Conservation (phyloP, 139 green algal genomes). For the Chlamydomonas applanata region DNA sequence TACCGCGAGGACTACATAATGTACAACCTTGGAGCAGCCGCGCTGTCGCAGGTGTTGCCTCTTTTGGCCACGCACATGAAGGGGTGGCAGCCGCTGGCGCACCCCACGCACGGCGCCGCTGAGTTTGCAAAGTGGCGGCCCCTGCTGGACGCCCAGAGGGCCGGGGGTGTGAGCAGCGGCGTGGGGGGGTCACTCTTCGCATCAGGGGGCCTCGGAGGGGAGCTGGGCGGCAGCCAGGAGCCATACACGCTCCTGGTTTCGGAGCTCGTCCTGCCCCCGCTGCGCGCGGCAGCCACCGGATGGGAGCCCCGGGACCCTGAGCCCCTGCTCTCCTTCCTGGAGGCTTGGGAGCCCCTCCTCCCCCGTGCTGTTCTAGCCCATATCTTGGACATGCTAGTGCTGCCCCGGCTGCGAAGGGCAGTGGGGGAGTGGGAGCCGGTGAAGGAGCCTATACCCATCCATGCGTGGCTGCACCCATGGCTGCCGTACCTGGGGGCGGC, state of each 20-base stretch:
- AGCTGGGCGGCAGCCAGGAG: conserved; percentile 39
- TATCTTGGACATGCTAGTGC: conserved; percentile 75
- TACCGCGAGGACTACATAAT: conserved; percentile 82
- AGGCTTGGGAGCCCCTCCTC: conserved; percentile 69
- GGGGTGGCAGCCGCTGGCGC: conserved; percentile 61
- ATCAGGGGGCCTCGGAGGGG: background rate
- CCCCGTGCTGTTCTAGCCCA: conserved; percentile 53
- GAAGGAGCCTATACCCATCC: conserved; percentile 76
- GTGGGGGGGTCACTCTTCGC: background rate
- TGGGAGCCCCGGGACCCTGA: conserved; percentile 88
- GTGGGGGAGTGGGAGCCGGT: conserved; percentile 88
- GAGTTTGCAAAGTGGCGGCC: conserved; percentile 62
- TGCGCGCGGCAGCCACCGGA: conserved; percentile 66
- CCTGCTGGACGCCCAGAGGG: conserved; percentile 56
- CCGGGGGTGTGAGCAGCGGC: background rate
- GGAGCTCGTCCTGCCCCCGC: conserved; percentile 77
- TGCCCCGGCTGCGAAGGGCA: conserved; percentile 77
- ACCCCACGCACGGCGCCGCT: conserved; percentile 37
- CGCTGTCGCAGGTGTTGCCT: conserved; percentile 62
- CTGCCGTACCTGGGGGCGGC: conserved; percentile 70
- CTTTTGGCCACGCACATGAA: conserved; percentile 20
- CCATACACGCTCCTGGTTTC: conserved; percentile 72
- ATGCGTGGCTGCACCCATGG: conserved; percentile 97
- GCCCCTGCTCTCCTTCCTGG: conserved; percentile 78
- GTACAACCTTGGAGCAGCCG: conserved; percentile 76